Evolutionary conservation across 768 basidiomycete species (phyloP).

Genomic region (Kwoniella botswanensis): DNA sequence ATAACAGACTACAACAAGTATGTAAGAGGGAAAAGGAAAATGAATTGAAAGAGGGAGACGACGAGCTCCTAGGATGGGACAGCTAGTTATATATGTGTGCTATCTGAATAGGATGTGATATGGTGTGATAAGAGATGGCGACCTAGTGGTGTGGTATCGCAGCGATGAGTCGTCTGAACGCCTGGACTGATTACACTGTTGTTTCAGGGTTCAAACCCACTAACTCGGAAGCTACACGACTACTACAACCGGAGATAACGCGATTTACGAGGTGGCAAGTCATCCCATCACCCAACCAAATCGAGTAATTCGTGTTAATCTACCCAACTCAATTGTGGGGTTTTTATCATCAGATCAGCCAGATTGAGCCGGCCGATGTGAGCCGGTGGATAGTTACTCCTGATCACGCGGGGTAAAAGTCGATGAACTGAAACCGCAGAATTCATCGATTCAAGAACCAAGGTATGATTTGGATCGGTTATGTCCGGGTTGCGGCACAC

Average conservation of each 20-base stretch:
- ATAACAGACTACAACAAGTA: background rate
- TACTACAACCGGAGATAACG: constrained; percentile 25
- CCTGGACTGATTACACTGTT: background rate
- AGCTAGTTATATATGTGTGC: constrained; percentile 2
- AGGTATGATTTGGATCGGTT: background rate
- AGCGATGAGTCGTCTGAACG: constrained; percentile 8
- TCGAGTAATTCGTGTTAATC: constrained; percentile 3
- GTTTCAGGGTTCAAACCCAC: constrained; percentile 1
- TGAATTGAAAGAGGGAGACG: constrained; percentile 4
- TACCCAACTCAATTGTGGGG: background rate
- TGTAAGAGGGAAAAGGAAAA: background rate
- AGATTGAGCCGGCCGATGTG: constrained; percentile 9
- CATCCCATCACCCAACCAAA: constrained; percentile 10
- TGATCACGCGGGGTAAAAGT: constrained; percentile 14
- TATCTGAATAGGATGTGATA: constrained; percentile 9
- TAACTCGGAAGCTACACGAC: constrained; percentile 7
- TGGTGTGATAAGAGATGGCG: constrained; percentile 14
- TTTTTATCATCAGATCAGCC: background rate
- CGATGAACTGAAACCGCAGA: background rate
- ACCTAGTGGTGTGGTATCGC: background rate
- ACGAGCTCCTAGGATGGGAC: background rate
- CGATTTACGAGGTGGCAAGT: background rate
- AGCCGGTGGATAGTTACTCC: background rate
- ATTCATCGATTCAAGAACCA: background rate
- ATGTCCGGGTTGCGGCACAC: background rate